Evolutionary conservation across 345 rosid species (phyloP).

Genomic region (Schrenkiella parvula): DNA sequence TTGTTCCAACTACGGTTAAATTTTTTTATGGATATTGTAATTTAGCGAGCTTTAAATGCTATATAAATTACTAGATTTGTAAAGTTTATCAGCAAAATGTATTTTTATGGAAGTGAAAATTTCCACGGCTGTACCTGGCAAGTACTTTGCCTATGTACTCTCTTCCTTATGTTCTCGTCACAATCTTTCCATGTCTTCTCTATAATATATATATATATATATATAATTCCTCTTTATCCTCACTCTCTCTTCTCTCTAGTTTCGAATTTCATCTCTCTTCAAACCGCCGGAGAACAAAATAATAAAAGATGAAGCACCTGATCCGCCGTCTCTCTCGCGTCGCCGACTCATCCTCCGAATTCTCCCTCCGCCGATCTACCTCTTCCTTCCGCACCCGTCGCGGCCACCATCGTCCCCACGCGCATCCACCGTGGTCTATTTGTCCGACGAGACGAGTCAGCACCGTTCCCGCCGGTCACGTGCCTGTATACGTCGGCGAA

Average conservation of each 20-base stretch:
- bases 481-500: constrained; percentile 92
- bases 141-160: constrained; percentile 39
- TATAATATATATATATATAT: constrained; percentile 27
- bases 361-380: constrained; percentile 50
- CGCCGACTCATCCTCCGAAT: constrained; percentile 65
- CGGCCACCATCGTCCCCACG: constrained; percentile 23
- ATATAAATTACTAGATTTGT: not conserved
- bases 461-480: constrained; percentile 76
- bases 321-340: constrained; percentile 87
- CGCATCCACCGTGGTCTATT: constrained; percentile 23
- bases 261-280: not conserved
- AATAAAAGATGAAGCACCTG: constrained; percentile 64
- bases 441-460: constrained; percentile 25
- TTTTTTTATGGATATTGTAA: not conserved
- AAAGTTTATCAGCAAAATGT: not conserved
- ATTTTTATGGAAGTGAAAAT: not conserved
- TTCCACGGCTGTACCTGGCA: constrained; percentile 37
- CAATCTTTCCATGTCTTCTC: constrained; percentile 33
- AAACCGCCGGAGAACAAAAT: not conserved
- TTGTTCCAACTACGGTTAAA: not conserved
- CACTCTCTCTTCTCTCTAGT: constrained; percentile 1
- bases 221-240: not conserved
- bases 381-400: constrained; percentile 15
- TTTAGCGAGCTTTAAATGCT: not conserved
- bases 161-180: constrained; percentile 29